Conservation (phyloP, 2,329 filamentous ascomycete species). For the Alternaria sp. region DNA sequence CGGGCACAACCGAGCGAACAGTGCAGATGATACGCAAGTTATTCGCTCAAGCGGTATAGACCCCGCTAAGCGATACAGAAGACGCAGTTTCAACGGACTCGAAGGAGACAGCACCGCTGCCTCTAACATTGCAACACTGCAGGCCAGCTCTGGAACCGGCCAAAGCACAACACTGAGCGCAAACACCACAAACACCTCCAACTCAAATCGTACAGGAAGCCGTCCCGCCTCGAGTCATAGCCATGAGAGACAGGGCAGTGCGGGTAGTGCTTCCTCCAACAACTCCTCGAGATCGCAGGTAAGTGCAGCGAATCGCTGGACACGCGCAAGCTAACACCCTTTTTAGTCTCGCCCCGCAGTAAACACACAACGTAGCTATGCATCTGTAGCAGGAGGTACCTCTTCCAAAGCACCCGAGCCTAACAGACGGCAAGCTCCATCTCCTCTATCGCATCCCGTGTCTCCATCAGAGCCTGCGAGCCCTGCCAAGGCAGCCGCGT, state of each 20-base stretch:
- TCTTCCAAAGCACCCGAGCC: slow-evolving; percentile 49
- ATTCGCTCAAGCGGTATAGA: slow-evolving; percentile 67
- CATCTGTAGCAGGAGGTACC: slow-evolving; percentile 24
- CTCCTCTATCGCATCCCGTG: slow-evolving; percentile 58
- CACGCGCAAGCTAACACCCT: slow-evolving; percentile 1
- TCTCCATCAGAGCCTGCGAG: slow-evolving; percentile 45
- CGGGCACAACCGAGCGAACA: slow-evolving; percentile 65
- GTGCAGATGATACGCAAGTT: slow-evolving; percentile 75
- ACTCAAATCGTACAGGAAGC: slow-evolving; percentile 39
- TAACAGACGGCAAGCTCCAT: slow-evolving; percentile 55
- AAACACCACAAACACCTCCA: slow-evolving; percentile 37
- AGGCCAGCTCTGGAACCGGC: slow-evolving; percentile 16
- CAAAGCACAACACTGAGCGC: slow-evolving; percentile 23
- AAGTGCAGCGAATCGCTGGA: slow-evolving; percentile 20
- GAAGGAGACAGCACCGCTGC: slow-evolving; percentile 45
- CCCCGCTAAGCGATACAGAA: slow-evolving; percentile 76
- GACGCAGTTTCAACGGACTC: slow-evolving; percentile 81
- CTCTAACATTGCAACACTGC: slow-evolving; percentile 26
- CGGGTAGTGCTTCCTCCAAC: slow-evolving; percentile 48
- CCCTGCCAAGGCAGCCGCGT: slow-evolving; percentile 23
- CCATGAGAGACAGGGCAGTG: slow-evolving; percentile 50
- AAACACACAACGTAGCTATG: slow-evolving; percentile 25
- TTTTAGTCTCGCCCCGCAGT: slow-evolving; percentile 37
- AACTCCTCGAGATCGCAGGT: slow-evolving; percentile 46
- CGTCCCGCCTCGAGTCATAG: slow-evolving; percentile 46